phyloP scores from a whole-genome alignment of 345 rosid genomes.

The Geranium brycei region DNA sequence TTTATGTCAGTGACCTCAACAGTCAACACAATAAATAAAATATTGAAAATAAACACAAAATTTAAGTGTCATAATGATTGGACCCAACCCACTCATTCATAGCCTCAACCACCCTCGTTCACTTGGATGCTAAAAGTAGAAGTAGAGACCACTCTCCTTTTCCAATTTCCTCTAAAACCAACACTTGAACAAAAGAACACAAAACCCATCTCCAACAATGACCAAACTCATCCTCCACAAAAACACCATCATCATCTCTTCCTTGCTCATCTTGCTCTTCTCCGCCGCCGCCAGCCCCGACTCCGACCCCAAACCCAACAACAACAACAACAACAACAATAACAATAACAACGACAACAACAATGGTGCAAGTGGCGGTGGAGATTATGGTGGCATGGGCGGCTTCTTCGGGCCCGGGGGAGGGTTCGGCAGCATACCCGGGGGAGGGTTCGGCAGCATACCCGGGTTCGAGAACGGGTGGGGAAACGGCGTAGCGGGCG shows the following conservation, averaged over 20 bases:
- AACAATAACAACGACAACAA: constrained; percentile 1
- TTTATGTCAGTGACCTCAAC: too few species aligned
- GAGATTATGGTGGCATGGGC: neutral
- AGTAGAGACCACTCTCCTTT: too few species aligned
- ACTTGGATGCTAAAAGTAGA: too few species aligned
- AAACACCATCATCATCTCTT: neutral
- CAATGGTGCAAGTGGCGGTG: neutral
- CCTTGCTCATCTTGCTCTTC: neutral
- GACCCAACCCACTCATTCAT: too few species aligned
- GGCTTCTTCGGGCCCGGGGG: constrained; percentile 10
- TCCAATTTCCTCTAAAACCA: too few species aligned
- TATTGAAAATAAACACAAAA: too few species aligned
- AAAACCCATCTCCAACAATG: too few species aligned
- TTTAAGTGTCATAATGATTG: too few species aligned
- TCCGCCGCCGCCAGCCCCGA: neutral
- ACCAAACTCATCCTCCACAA: too few species aligned
- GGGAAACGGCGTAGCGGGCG: constrained; percentile 9
- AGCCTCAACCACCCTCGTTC: too few species aligned
- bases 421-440: constrained; percentile 13
- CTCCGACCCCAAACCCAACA: neutral
- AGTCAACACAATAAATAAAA: too few species aligned
- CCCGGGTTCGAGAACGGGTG: constrained; percentile 10
- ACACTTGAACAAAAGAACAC: too few species aligned
- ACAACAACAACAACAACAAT: neutral
- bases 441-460: constrained; percentile 13